phyloP scores from a whole-genome alignment of 1,284 basidiomycete genomes.

The Cryptococcus hybrid region DNA sequence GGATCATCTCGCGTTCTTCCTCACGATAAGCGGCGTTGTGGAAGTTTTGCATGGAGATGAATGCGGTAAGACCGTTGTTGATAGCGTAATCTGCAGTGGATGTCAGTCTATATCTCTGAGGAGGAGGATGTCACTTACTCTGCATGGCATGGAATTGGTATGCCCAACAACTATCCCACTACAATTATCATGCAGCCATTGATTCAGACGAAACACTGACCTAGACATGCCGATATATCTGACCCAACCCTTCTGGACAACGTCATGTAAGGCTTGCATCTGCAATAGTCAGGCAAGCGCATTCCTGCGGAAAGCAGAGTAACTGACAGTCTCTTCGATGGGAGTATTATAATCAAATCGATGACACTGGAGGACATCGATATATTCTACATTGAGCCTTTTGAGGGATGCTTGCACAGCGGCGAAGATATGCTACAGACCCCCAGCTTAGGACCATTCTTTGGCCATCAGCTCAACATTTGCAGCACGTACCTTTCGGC shows the following conservation, averaged over 20 bases:
- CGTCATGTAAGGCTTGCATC: constrained; percentile 70
- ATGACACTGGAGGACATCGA: constrained; percentile 58
- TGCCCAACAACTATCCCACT: constrained; percentile 36
- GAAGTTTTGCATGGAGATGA: constrained; percentile 64
- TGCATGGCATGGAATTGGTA: constrained; percentile 51
- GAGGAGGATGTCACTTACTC: constrained; percentile 22
- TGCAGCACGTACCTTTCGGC: constrained; percentile 46
- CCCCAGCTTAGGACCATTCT: neutral
- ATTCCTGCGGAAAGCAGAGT: neutral
- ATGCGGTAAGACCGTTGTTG: constrained; percentile 57
- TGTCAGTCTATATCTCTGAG: neutral
- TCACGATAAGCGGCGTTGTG: constrained; percentile 56
- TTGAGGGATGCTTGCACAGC: constrained; percentile 63
- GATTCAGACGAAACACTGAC: neutral
- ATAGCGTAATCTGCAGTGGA: constrained; percentile 33
- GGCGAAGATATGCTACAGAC: constrained; percentile 60
- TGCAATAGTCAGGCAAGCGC: neutral
- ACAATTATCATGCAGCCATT: neutral
- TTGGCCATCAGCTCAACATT: neutral
- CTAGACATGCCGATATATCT: constrained; percentile 65
- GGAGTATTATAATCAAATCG: constrained; percentile 56
- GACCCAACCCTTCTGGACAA: constrained; percentile 63
- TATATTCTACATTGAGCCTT: constrained; percentile 66
- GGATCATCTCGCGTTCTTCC: constrained; percentile 65
- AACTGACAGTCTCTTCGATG: constrained; percentile 3